These are phyloP conservation scores for Senecio squalidus DNA, from an alignment of 140 eudicot species.

Conservation along the genomic window DNA sequence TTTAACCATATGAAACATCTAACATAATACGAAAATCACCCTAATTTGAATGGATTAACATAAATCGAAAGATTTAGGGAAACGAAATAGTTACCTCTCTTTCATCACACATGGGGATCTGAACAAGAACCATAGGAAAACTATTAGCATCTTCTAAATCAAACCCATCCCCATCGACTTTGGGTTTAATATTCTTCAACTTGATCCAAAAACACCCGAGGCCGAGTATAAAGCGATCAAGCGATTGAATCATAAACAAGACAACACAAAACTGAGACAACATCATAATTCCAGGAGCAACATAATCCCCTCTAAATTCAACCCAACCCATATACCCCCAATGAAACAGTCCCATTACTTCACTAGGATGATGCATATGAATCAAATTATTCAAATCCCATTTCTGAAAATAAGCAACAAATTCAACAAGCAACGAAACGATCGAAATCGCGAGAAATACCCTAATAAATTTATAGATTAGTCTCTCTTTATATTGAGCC, in stretches of 20 bases:
- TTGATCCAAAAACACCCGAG: conserved; percentile 84
- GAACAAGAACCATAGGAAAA: conserved; percentile 94
- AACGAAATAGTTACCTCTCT: conserved; percentile 51
- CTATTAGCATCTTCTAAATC: conserved; percentile 61
- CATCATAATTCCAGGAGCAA: conserved; percentile 51
- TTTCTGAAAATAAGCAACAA: conserved; percentile 59
- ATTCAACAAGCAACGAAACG: conserved; percentile 50
- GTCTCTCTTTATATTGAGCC: conserved; percentile 50
- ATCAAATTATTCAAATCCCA: conserved; percentile 62
- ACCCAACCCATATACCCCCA: conserved; percentile 77
- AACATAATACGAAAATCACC: not conserved
- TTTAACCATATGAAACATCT: not conserved
- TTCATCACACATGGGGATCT: conserved; percentile 97
- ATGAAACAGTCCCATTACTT: conserved; percentile 44
- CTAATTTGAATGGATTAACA: not conserved
- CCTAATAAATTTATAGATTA: conserved; percentile 67
- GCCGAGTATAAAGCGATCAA: conserved; percentile 67
- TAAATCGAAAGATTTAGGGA: not conserved
- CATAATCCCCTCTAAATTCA: conserved; percentile 60
- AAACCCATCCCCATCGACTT: conserved; percentile 37
- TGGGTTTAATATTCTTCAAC: conserved; percentile 61
- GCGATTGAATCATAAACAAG: conserved; percentile 76
- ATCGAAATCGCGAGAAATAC: conserved; percentile 58
- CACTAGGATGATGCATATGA: conserved; percentile 36
- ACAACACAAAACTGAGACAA: conserved; percentile 70